Percentiles rank a stretch among this genome's conserved stretches.
These are phyloP conservation scores for Neostapfia colusana DNA, from an alignment of 176 grass and related monocot species.

Conservation along the genomic window DNA sequence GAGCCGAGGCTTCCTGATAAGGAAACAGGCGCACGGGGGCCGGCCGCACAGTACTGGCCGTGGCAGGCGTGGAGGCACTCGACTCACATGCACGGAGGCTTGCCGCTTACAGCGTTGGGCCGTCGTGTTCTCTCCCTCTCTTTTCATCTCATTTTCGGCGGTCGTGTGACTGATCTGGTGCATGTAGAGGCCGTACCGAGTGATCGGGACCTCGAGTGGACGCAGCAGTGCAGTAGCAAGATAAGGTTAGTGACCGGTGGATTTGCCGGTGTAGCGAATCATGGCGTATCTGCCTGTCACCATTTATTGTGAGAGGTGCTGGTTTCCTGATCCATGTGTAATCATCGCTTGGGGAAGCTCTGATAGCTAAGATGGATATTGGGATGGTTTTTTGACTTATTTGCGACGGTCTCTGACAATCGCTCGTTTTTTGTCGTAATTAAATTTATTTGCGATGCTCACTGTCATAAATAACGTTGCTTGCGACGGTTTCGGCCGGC, in stretches of 20 bases:
- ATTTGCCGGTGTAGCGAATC: neutral
- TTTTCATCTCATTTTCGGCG: neutral
- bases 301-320: neutral
- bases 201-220: neutral
- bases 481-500: too few species aligned
- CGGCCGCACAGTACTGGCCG: neutral
- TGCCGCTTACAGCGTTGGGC: too few species aligned
- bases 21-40: neutral
- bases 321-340: neutral
- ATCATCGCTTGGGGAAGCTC: too few species aligned
- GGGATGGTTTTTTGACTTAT: too few species aligned
- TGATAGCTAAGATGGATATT: too few species aligned
- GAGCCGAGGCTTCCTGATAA: neutral
- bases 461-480: too few species aligned
- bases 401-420: too few species aligned
- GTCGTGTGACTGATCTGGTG: neutral
- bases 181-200: neutral
- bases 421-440: too few species aligned
- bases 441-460: too few species aligned
- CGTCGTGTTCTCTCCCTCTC: too few species aligned
- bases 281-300: neutral
- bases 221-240: neutral
- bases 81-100: too few species aligned
- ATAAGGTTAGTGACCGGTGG: neutral
- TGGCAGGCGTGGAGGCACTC: neutral